Conservation (phyloP, 192 early-diverging fungal species). For the Coemansia reversa region DNA sequence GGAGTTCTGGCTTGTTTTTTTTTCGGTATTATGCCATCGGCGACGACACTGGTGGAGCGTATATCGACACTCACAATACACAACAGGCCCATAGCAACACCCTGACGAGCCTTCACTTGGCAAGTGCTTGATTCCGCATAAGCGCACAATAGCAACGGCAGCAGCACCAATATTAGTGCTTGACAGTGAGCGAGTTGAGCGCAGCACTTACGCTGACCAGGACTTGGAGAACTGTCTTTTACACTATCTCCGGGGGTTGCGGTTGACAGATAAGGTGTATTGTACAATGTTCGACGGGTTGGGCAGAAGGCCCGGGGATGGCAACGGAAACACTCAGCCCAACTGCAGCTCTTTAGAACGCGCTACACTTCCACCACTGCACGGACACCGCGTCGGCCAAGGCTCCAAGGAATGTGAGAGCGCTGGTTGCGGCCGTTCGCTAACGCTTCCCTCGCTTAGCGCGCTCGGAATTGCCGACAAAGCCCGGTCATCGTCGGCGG, state of each 20-base stretch:
- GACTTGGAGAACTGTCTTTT: background rate
- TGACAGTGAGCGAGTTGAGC: background rate
- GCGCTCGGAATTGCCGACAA: conserved; percentile 36
- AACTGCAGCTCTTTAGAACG: background rate
- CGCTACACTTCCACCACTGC: conserved; percentile 36
- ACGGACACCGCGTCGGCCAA: conserved; percentile 31
- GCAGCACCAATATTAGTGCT: background rate
- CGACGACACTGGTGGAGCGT: conserved; percentile 7
- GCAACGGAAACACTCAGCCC: background rate
- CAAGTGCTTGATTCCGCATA: background rate
- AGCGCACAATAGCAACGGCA: background rate
- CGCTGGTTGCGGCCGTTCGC: conserved; percentile 33
- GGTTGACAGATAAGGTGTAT: too few species aligned
- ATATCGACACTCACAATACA: conserved; percentile 8
- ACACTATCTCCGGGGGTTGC: too few species aligned
- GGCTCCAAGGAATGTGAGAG: conserved; percentile 25
- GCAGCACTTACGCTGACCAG: background rate
- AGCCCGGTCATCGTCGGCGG: background rate
- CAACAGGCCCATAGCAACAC: conserved; percentile 3
- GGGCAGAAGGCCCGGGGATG: background rate
- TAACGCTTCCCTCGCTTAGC: conserved; percentile 44
- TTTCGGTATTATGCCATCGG: conserved; percentile 14
- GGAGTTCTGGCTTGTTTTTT: conserved; percentile 6
- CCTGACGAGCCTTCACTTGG: background rate
- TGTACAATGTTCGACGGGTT: background rate